These are phyloP conservation scores for Cucurbita ficifolia DNA, from an alignment of 306 rosid species.

Conservation along the genomic window DNA sequence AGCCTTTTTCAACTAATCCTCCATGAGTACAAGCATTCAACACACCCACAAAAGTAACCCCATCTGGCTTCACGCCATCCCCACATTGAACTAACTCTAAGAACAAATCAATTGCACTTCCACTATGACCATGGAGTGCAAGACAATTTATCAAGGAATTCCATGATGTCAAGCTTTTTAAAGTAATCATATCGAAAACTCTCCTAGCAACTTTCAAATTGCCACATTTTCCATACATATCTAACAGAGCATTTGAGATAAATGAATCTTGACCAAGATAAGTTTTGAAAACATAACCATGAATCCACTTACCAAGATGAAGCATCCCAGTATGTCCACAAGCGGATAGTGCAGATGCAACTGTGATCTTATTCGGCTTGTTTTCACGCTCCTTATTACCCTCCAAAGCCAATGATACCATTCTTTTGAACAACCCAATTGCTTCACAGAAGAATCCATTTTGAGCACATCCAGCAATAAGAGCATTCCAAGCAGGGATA, in stretches of 20 bases:
- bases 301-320: conserved; percentile 66
- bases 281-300: conserved; percentile 43
- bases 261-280: conserved; percentile 30
- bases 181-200: conserved; percentile 36
- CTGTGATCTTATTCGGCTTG: conserved; percentile 49
- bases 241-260: conserved; percentile 49
- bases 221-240: conserved; percentile 87
- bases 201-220: conserved; percentile 32
- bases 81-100: conserved; percentile 32
- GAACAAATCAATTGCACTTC: conserved; percentile 35
- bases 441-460: conserved; percentile 53
- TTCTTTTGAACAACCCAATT: conserved; percentile 40
- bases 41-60: conserved; percentile 56
- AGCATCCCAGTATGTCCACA: conserved; percentile 72
- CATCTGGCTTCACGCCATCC: conserved; percentile 31
- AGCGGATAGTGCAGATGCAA: conserved; percentile 60
- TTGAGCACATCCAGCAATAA: conserved; percentile 63
- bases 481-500: conserved; percentile 67
- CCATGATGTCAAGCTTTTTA: conserved; percentile 50
- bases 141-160: conserved; percentile 71
- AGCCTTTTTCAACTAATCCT: conserved; percentile 58
- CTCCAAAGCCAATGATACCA: conserved; percentile 21
- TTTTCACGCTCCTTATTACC: conserved; percentile 6
- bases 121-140: conserved; percentile 52
- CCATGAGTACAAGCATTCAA: conserved; percentile 77